Evolutionary conservation across 2,329 filamentous ascomycete species (phyloP), one percentile per base, ranked within the genome.

Genomic region (Claviceps sp.): DNA sequence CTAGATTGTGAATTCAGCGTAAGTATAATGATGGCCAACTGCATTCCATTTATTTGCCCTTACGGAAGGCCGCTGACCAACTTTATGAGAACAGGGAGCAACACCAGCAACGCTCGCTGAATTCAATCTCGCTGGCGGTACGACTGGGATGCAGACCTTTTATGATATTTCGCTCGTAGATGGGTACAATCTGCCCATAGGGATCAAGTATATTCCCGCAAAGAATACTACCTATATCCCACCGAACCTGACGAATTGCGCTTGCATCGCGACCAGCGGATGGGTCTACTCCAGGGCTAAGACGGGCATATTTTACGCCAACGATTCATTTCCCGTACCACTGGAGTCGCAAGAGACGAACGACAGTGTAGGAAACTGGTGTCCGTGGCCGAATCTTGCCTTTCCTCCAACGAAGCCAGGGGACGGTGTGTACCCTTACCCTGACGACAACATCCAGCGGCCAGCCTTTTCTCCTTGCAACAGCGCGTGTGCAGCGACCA

Each of bases 131-230:
- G 77, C 80, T 48, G 85, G 83, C 30, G 82, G 84, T 34, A 69
- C 75, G 44, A 71, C 73, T 22, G 70, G 71, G 48, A 67, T 63
- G 54, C 84, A 89, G 62, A 85, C 82, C 9, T 93, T 88, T 65
- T 91, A 90, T 68, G 87, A 93, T 65, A 87, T 93, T 56, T 89
- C 85, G 42, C 74, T 91, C 2, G 87, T 93, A 22, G 87, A 93
- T 62, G 87, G 87, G 48, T 91, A 91, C 74, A 91, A 91, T 62
- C 68, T 91, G 1, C 85, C 85, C 1, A 63, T 90, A 55, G 83
- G 79, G 34, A 78, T 81, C 62, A 72, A 75, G 51, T 78, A 81
- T 58, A 72, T 79, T 26, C 76, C 78, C 3, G 76, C 82, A 22
- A 73, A 76, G 51, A 82, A 86, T 59, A 74, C 77, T 7, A 75